Evolutionary conservation across 176 grass and related monocot species (phyloP), one percentile per base, ranked within the genome.

Genomic region (Bothriochloa decipiens): DNA sequence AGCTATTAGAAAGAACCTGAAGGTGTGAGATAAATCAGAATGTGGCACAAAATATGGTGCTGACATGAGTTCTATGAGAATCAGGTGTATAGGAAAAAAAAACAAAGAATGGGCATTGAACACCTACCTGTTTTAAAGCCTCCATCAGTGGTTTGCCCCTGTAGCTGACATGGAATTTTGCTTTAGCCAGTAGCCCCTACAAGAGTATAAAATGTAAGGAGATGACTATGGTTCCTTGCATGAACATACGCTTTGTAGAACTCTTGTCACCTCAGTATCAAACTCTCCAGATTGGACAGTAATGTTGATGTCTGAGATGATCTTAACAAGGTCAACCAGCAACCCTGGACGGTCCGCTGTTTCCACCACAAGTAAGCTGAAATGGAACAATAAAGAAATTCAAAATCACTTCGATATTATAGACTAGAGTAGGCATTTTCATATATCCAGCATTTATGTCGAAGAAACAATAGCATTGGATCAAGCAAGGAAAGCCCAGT

Each of bases 101-200:
- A 15, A 0, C 26, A 0, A 84, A 42, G 28, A 57, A 81, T 35
- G 26, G 9, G 14, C 64, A 13, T 11, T 22, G 33, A 39, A 86
- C 41, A 29, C 77, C 88, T 94, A 92, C 96, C 81, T 94, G 91
- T 86, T 94, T 78, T 79, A 96, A 87, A 81, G 81, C 81, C 72
- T 92, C 82, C 67, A 58, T 91, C 64, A 99, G 68, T 46, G 88
- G 26, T 83, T 87, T 94, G 45, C 88, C 93, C 82, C 86, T 81
- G 77, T 99, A 99, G 64, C 91, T 96, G 75, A 96, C 93, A 88
- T 99, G 96, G 68, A 99, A 96, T 88, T 96, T 99, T 60, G 96
- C 96, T 89, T 96, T 99, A 25, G 96, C 96, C 61, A 99, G 47
- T 55, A 99, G 74, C 23, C 96, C 96, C 96, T 99, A 71, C 49